Conservation (phyloP, 192 early-diverging fungal genomes). For the Backusella morwellensis region DNA sequence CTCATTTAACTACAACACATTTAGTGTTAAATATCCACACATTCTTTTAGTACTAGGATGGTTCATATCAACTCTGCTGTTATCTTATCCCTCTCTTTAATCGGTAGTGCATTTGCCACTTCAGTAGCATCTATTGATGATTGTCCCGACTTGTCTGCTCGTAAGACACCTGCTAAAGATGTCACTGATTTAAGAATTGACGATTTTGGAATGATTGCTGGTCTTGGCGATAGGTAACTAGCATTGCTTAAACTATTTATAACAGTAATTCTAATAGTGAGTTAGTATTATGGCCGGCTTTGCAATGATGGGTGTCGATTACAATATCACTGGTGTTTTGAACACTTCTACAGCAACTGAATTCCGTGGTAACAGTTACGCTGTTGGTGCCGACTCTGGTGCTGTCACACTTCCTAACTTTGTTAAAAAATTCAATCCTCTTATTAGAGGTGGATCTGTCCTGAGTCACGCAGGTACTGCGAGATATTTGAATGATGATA, state of each 20-base stretch:
- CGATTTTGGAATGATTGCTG: constrained; percentile 51
- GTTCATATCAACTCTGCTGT: not conserved
- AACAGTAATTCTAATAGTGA: not conserved
- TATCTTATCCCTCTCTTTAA: not conserved
- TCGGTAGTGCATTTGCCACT: not conserved
- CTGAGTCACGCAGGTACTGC: constrained; percentile 35
- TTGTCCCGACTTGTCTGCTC: constrained; percentile 44
- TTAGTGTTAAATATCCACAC: not conserved
- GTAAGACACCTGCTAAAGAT: constrained; percentile 21
- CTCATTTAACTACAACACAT: not conserved
- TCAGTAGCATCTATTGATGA: not conserved
- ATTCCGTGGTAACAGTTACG: constrained; percentile 50
- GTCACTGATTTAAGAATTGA: constrained; percentile 52
- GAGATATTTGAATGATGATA: too few relatives aligned
- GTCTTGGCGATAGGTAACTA: constrained; percentile 49
- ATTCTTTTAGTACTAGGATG: not conserved
- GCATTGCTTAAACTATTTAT: not conserved
- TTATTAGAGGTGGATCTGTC: constrained; percentile 37
- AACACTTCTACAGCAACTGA: constrained; percentile 11
- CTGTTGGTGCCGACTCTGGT: constrained; percentile 48
- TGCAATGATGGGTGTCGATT: constrained; percentile 39
- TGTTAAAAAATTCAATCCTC: constrained; percentile 37
- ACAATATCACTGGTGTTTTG: not conserved
- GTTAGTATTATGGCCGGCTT: constrained; percentile 58
- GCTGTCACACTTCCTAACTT: constrained; percentile 46